Percentiles rank a stretch among this genome's conserved stretches.
phyloP scores from a whole-genome alignment of 2,329 filamentous ascomycete species.

The Atkinsonella hypoxylon region DNA sequence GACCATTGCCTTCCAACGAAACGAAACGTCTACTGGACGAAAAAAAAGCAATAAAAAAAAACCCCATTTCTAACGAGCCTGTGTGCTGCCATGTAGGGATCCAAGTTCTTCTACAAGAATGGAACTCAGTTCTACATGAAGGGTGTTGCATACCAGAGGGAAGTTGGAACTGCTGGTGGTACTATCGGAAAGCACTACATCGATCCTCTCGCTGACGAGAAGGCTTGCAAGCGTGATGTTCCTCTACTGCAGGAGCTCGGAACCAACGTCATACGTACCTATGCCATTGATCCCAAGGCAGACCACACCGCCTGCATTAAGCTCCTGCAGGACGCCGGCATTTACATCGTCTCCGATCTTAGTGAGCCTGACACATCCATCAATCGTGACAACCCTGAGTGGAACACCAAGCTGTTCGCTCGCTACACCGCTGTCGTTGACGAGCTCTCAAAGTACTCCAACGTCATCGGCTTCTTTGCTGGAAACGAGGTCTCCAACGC shows the following conservation, averaged over 20 bases:
- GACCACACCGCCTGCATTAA: constrained; percentile 81
- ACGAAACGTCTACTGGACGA: background rate
- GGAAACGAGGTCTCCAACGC: constrained; percentile 95
- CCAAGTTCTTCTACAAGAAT: constrained; percentile 83
- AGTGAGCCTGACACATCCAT: constrained; percentile 74
- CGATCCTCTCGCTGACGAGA: constrained; percentile 68
- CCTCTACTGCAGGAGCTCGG: constrained; percentile 65
- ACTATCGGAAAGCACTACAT: constrained; percentile 47
- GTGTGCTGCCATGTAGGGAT: constrained; percentile 36
- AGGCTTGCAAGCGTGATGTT: constrained; percentile 71
- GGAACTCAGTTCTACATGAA: constrained; percentile 63
- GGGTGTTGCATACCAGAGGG: constrained; percentile 92
- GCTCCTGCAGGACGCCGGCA: constrained; percentile 68
- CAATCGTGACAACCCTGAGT: constrained; percentile 65
- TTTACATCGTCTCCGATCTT: constrained; percentile 91
- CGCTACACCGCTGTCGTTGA: constrained; percentile 83
- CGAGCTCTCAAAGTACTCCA: constrained; percentile 68
- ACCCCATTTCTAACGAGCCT: background rate
- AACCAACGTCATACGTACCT: constrained; percentile 92
- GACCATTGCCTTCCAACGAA: background rate
- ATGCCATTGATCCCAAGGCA: constrained; percentile 70
- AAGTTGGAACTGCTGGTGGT: constrained; percentile 45
- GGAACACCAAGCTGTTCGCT: constrained; percentile 65
- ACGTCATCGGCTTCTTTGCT: constrained; percentile 94
- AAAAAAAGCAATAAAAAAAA: too few species aligned